phyloP scores from a whole-genome alignment of 371 early-diverging fungal species.

The Hamiltosporidium magnivora region DNA sequence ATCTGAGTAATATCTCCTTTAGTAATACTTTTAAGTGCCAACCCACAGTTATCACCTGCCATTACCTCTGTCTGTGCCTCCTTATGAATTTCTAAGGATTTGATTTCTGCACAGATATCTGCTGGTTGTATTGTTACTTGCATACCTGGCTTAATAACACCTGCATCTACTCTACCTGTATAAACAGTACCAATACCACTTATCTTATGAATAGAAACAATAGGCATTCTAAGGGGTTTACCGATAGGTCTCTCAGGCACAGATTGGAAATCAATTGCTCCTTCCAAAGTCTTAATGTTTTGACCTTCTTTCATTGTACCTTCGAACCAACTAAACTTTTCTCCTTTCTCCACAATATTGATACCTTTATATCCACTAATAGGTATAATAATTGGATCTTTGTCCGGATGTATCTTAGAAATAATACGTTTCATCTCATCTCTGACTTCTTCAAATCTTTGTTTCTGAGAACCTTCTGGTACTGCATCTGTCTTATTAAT shows the following conservation, averaged over 20 bases:
- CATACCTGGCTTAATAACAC: slow-evolving; percentile 72
- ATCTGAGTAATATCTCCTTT: slow-evolving; percentile 32
- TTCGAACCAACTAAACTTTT: slow-evolving; percentile 60
- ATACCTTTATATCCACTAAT: slow-evolving; percentile 77
- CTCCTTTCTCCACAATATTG: slow-evolving; percentile 75
- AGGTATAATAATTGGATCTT: slow-evolving; percentile 73
- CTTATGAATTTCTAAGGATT: slow-evolving; percentile 53
- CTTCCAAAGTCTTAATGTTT: slow-evolving; percentile 73
- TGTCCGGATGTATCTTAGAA: slow-evolving; percentile 74
- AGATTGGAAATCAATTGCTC: slow-evolving; percentile 78
- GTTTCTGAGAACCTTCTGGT: slow-evolving; percentile 65
- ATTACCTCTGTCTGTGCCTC: slow-evolving; percentile 20
- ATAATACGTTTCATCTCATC: slow-evolving; percentile 93
- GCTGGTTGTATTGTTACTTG: slow-evolving; percentile 69
- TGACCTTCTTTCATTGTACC: slow-evolving; percentile 66
- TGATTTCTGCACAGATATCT: slow-evolving; percentile 38
- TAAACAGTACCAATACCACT: slow-evolving; percentile 93
- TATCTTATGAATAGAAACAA: slow-evolving; percentile 77
- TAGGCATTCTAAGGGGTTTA: slow-evolving; percentile 91
- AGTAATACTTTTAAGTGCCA: slow-evolving; percentile 37
- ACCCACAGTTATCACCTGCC: slow-evolving; percentile 52
- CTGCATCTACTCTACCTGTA: slow-evolving; percentile 91
- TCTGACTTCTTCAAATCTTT: slow-evolving; percentile 70
- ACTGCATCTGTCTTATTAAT: slow-evolving; percentile 95
- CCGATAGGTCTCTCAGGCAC: slow-evolving; percentile 79